These are phyloP conservation scores for Cubamyces lactineus DNA, from an alignment of 768 basidiomycete genomes.

Conservation along the genomic window DNA sequence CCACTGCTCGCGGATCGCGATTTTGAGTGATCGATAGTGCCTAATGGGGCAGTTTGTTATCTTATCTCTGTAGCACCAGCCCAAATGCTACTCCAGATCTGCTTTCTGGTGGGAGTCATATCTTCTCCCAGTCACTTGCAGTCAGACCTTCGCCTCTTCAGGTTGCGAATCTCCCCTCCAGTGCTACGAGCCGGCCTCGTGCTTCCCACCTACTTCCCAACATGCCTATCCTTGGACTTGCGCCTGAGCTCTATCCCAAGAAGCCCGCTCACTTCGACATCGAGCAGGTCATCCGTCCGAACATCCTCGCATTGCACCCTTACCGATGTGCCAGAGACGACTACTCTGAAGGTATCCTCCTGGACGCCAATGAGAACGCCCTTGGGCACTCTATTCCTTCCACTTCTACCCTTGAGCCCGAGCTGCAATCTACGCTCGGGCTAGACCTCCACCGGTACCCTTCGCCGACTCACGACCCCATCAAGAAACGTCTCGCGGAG, in stretches of 20 bases:
- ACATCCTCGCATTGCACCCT: conserved; percentile 88
- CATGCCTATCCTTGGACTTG: conserved; percentile 71
- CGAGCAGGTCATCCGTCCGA: conserved; percentile 84
- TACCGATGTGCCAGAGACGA: conserved; percentile 98
- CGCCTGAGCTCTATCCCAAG: conserved; percentile 43
- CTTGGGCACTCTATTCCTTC: conserved; percentile 79
- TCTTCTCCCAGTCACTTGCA: background rate
- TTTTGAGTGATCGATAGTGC: conserved; percentile 6
- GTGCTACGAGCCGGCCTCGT: background rate
- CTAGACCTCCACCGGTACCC: conserved; percentile 89
- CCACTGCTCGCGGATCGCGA: conserved; percentile 15
- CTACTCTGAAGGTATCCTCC: conserved; percentile 86
- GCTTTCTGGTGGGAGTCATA: conserved; percentile 9
- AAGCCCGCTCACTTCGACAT: conserved; percentile 85
- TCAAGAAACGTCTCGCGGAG: conserved; percentile 76
- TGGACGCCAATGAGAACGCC: conserved; percentile 98
- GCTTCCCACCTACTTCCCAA: background rate
- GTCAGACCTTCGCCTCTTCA: background rate
- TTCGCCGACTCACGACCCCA: conserved; percentile 80
- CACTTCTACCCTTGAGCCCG: conserved; percentile 33
- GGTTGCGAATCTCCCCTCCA: background rate
- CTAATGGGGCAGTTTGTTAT: conserved; percentile 6
- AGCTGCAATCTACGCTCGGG: conserved; percentile 43
- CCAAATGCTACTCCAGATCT: background rate
- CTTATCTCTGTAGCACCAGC: conserved; percentile 13